These are phyloP conservation scores for Lodderomyces jiufengensis DNA, from an alignment of 1,139 yeast genomes.

Conservation along the genomic window DNA sequence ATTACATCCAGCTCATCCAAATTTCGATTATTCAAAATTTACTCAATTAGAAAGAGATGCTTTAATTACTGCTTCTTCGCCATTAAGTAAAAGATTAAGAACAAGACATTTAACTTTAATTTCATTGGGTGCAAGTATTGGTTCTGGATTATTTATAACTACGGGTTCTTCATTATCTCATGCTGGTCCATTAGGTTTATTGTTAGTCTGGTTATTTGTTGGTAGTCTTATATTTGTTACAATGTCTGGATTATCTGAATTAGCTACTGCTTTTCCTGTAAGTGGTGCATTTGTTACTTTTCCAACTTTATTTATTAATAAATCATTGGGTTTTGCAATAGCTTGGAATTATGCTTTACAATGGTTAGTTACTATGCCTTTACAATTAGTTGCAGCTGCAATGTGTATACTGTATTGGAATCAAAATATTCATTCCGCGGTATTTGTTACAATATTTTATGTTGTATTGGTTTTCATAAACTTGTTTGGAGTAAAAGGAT, in stretches of 20 bases:
- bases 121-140: slow-evolving; percentile 42
- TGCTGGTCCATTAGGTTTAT: slow-evolving; percentile 37
- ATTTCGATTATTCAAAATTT: slow-evolving; percentile 27
- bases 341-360: slow-evolving; percentile 43
- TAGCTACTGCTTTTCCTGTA: slow-evolving; percentile 39
- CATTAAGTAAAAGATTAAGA: slow-evolving; percentile 31
- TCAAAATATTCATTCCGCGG: slow-evolving; percentile 24
- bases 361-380: slow-evolving; percentile 37
- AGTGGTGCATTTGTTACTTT: slow-evolving; percentile 40
- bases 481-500: slow-evolving; percentile 35
- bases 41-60: slow-evolving; percentile 32
- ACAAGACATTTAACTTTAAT: slow-evolving; percentile 41
- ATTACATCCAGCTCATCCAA: slow-evolving; percentile 21
- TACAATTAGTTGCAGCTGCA: slow-evolving; percentile 39
- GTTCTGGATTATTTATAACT: slow-evolving; percentile 40
- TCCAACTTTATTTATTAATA: slow-evolving; percentile 34
- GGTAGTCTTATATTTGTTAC: slow-evolving; percentile 33
- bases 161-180: slow-evolving; percentile 29
- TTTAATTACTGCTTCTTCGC: slow-evolving; percentile 29
- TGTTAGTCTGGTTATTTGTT: slow-evolving; percentile 31
- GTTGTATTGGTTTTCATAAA: slow-evolving; percentile 26
- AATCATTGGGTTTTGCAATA: slow-evolving; percentile 39
- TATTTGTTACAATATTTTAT: slow-evolving; percentile 31
- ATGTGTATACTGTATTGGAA: slow-evolving; percentile 33
- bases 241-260: slow-evolving; percentile 34